A percentile compares a stretch with the other conserved stretches of the same genome.
Conservation (phyloP, 2,329 filamentous ascomycete genomes). For the Capronia americana region DNA sequence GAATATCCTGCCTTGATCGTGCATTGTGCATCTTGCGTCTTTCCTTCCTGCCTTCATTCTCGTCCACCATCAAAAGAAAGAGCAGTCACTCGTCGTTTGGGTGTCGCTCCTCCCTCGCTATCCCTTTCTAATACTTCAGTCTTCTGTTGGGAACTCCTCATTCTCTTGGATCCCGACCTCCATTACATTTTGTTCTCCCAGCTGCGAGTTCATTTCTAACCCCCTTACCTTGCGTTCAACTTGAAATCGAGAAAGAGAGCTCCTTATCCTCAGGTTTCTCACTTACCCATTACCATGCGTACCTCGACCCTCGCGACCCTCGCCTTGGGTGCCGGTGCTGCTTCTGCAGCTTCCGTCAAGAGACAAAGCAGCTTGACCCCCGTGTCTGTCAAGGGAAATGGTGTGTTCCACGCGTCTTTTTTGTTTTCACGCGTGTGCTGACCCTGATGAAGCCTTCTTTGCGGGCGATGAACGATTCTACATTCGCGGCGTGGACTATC, state of each 20-base stretch:
- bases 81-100: constrained; percentile 39
- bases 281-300: constrained; percentile 58
- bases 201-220: constrained; percentile 19
- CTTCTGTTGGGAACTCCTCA: constrained; percentile 34
- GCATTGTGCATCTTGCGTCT: constrained; percentile 4
- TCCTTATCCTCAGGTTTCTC: constrained; percentile 12
- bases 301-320: constrained; percentile 53
- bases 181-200: constrained; percentile 18
- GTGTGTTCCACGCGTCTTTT: constrained; percentile 44
- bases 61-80: constrained; percentile 33
- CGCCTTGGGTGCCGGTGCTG: constrained; percentile 54
- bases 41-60: constrained; percentile 10
- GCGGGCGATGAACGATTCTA: constrained; percentile 64
- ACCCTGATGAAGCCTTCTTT: constrained; percentile 62
- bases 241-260: constrained; percentile 3
- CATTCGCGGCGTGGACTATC: constrained; percentile 65
- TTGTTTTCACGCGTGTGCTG: constrained; percentile 3
- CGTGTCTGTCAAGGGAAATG: constrained; percentile 68
- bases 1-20: constrained; percentile 13
- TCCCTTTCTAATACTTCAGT: constrained; percentile 36
- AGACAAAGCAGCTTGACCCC: constrained; percentile 58
- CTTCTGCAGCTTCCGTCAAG: constrained; percentile 50
- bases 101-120: constrained; percentile 41
- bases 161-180: constrained; percentile 32
- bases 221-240: constrained; percentile 11